These are phyloP conservation scores for Patellifolia procumbens DNA, from an alignment of 179 eudicot genomes.

Conservation along the genomic window DNA sequence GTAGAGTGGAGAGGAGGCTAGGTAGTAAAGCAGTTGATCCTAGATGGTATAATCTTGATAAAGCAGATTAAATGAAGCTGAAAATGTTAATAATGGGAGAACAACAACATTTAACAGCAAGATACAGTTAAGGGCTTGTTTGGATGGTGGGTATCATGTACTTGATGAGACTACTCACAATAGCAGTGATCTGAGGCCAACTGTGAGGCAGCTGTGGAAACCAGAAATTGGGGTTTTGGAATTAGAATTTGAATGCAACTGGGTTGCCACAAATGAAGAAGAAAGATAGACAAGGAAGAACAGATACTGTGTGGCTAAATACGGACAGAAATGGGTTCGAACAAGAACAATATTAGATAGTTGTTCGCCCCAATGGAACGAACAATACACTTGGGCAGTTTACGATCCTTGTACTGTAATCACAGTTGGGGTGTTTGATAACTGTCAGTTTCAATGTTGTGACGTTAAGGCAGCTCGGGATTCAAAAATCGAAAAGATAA, in stretches of 20 bases:
- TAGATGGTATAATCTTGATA: constrained; percentile 32
- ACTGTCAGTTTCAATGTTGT: constrained; percentile 31
- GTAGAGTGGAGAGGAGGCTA: constrained; percentile 25
- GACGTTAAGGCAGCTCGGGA: constrained; percentile 21
- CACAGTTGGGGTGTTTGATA: constrained; percentile 41
- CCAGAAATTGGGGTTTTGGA: constrained; percentile 34
- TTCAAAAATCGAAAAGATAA: constrained; percentile 38
- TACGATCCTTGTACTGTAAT: constrained; percentile 44
- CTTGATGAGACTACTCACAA: constrained; percentile 30
- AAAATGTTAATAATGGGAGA: background rate
- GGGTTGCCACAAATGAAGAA: constrained; percentile 33
- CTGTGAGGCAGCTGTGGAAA: constrained; percentile 39
- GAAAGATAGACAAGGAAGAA: constrained; percentile 23
- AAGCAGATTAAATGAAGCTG: constrained; percentile 4
- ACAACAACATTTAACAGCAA: constrained; percentile 19
- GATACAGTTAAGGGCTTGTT: constrained; percentile 33
- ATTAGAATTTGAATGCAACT: constrained; percentile 31
- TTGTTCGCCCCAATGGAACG: constrained; percentile 40
- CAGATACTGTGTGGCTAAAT: constrained; percentile 48
- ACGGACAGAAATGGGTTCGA: constrained; percentile 42
- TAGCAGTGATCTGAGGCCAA: constrained; percentile 34
- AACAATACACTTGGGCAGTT: constrained; percentile 47
- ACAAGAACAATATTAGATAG: constrained; percentile 40
- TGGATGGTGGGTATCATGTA: constrained; percentile 42
- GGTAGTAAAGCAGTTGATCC: constrained; percentile 28